phyloP scores from a whole-genome alignment of 345 rosid genomes.

The Euclidium syriacum region DNA sequence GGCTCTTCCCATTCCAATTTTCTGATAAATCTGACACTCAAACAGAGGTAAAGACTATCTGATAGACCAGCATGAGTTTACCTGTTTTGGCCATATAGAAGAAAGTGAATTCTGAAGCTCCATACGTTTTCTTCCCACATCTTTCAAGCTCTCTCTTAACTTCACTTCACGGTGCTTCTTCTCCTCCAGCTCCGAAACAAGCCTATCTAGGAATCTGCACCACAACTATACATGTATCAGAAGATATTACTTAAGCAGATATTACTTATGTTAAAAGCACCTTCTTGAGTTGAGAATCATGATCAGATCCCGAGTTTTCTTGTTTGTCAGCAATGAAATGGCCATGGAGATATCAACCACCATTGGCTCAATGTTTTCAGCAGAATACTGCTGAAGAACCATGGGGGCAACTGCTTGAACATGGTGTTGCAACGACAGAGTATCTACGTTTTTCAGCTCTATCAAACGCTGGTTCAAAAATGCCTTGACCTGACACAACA shows the following conservation, averaged over 20 bases:
- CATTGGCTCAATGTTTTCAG: constrained; percentile 75
- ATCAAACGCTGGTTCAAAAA: constrained; percentile 70
- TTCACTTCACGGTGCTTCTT: constrained; percentile 80
- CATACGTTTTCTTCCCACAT: constrained; percentile 72
- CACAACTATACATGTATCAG: constrained; percentile 14
- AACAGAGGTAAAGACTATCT: not conserved
- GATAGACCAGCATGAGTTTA: constrained; percentile 20
- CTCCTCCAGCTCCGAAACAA: constrained; percentile 74
- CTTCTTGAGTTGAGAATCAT: constrained; percentile 95
- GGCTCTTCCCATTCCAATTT: not conserved
- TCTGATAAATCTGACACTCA: not conserved
- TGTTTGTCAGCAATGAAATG: constrained; percentile 73
- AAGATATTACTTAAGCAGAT: not conserved
- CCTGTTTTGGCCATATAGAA: constrained; percentile 97
- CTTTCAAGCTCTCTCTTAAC: constrained; percentile 77
- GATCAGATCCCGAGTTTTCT: constrained; percentile 76
- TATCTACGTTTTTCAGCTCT: constrained; percentile 71
- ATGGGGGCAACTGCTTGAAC: constrained; percentile 87
- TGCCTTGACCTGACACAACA: constrained; percentile 65
- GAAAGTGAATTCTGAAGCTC: constrained; percentile 84
- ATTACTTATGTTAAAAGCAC: constrained; percentile 33
- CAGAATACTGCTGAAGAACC: constrained; percentile 82
- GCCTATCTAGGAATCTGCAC: constrained; percentile 82
- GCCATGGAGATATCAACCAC: constrained; percentile 53
- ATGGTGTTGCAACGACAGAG: constrained; percentile 84